These are phyloP conservation scores for Petunia axillaris DNA, from an alignment of 257 asterid genomes.

Conservation along the genomic window DNA sequence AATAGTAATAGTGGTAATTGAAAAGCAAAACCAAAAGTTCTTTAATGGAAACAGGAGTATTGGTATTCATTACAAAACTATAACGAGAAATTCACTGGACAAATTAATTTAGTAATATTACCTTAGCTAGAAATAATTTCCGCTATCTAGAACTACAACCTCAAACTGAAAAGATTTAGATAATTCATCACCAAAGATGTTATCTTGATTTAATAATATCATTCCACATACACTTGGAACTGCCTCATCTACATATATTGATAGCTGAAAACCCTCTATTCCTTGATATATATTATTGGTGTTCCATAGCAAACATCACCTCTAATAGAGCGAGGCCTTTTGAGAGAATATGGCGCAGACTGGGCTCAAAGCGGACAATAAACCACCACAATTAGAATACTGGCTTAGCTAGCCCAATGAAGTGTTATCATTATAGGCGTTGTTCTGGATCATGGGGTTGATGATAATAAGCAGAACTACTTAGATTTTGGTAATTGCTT, in stretches of 20 bases:
- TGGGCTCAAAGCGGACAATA: too few species aligned
- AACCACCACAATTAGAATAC: too few species aligned
- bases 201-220: not conserved
- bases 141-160: not conserved
- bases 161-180: not conserved
- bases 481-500: not conserved
- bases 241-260: not conserved
- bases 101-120: too few species aligned
- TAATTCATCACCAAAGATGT: not conserved
- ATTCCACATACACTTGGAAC: slow-evolving; percentile 6
- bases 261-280: not conserved
- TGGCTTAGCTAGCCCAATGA: too few species aligned
- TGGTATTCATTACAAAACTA: too few species aligned
- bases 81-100: too few species aligned
- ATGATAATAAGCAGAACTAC: slow-evolving; percentile 29
- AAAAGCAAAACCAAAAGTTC: too few species aligned
- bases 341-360: not conserved
- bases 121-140: not conserved
- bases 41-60: too few species aligned
- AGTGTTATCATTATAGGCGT: not conserved
- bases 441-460: slow-evolving; percentile 31
- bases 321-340: not conserved
- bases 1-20: too few species aligned
- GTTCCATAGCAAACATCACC: not conserved
- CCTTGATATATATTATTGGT: not conserved